Percentiles rank a stretch among this genome's conserved stretches.
Evolutionary conservation across 257 asterid genomes (phyloP).

Genomic region (Nicotiana sylvestris): DNA sequence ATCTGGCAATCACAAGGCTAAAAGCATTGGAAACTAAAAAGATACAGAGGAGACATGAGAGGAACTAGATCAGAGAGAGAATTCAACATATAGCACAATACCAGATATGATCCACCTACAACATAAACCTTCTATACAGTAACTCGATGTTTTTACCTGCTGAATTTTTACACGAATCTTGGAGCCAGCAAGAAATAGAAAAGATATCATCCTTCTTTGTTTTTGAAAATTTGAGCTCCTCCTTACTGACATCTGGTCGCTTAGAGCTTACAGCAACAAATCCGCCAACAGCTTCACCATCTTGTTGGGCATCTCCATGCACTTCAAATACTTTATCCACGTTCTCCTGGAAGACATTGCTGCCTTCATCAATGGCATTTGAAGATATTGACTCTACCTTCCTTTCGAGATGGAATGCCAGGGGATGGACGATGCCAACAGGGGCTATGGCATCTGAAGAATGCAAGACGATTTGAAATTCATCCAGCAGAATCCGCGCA

Average conservation of each 20-base stretch:
- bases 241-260: constrained; percentile 28
- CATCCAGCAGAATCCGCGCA: constrained; percentile 89
- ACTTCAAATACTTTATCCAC: constrained; percentile 60
- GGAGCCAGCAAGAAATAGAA: constrained; percentile 79
- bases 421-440: constrained; percentile 90
- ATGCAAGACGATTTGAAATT: constrained; percentile 69
- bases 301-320: constrained; percentile 47
- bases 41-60: constrained; percentile 1
- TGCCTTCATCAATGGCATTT: constrained; percentile 29
- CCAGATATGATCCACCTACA: background rate
- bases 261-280: constrained; percentile 25
- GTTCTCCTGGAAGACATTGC: constrained; percentile 30
- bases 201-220: constrained; percentile 50
- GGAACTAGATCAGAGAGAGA: constrained; percentile 10
- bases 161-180: constrained; percentile 50
- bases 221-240: constrained; percentile 43
- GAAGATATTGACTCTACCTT: constrained; percentile 38
- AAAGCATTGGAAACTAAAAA: constrained; percentile 14
- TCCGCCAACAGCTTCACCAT: constrained; percentile 27
- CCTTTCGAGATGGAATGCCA: constrained; percentile 78
- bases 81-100: background rate
- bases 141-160: constrained; percentile 43
- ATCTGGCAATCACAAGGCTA: constrained; percentile 39
- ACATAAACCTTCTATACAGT: constrained; percentile 6
- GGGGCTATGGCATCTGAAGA: constrained; percentile 91